These are phyloP conservation scores for Chaetomiaceae sp. DNA, from an alignment of 2,329 filamentous ascomycete species.

Conservation along the genomic window DNA sequence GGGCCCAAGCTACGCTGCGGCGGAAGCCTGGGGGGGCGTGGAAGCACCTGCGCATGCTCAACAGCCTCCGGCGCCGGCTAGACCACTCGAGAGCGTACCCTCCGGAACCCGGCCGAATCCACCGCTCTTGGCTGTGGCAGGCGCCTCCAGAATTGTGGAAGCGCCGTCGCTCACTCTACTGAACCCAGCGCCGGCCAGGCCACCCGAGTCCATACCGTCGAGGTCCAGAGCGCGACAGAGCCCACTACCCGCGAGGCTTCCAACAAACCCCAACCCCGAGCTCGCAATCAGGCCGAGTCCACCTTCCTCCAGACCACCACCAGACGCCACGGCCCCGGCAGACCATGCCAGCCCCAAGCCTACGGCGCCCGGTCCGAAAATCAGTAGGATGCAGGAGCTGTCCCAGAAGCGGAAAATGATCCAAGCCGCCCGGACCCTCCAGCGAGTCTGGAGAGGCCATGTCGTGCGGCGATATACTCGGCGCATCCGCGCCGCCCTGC, in stretches of 20 bases:
- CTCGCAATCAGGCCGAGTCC: no score
- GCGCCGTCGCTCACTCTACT: background rate
- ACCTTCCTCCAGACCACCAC: background rate
- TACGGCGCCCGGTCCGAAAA: background rate
- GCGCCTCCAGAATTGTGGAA: background rate
- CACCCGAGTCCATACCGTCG: background rate
- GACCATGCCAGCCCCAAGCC: background rate
- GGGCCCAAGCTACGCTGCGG: background rate
- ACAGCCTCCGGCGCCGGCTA: background rate
- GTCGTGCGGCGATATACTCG: background rate
- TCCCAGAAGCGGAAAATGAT: background rate
- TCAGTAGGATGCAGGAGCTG: background rate
- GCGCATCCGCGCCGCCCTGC: background rate
- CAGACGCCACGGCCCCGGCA: background rate
- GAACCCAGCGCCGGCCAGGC: background rate
- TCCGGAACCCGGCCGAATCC: background rate
- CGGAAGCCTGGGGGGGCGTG: background rate
- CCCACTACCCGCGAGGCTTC: no score
- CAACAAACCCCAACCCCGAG: no score
- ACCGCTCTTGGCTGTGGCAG: no score
- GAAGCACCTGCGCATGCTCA: background rate
- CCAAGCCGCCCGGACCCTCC: slow-evolving; percentile 5
- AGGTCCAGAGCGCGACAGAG: background rate
- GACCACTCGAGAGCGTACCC: background rate
- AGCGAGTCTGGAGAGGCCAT: slow-evolving; percentile 5